Percentiles rank a stretch among this genome's conserved stretches.
Conservation (phyloP, 495 filamentous ascomycete genomes). For the Cenococcum geophilum region DNA sequence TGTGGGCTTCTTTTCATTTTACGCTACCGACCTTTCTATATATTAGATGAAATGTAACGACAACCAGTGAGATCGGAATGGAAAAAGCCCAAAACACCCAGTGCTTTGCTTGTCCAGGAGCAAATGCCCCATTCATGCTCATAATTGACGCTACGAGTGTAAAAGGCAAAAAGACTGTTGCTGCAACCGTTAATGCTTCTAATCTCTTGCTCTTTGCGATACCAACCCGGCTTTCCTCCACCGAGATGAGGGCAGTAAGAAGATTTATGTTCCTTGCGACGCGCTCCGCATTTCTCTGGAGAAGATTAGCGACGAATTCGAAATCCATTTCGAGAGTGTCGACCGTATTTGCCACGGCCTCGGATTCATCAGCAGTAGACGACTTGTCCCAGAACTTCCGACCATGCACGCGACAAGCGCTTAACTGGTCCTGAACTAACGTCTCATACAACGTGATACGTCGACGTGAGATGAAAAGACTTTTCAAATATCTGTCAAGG, state of each 20-base stretch:
- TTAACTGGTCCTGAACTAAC: slow-evolving; percentile 17
- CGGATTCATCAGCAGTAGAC: background rate
- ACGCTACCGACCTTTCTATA: background rate
- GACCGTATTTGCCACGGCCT: background rate
- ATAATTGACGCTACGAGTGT: background rate
- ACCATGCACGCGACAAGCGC: background rate
- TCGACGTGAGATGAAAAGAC: slow-evolving; percentile 21
- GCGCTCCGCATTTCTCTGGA: background rate
- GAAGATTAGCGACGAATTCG: background rate
- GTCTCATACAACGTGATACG: slow-evolving; percentile 19
- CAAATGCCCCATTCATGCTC: background rate
- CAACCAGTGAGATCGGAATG: background rate
- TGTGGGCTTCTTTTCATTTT: too few species aligned
- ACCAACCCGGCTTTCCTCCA: background rate
- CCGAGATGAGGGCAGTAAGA: background rate
- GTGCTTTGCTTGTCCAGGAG: background rate
- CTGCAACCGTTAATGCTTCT: background rate
- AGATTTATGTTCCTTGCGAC: background rate
- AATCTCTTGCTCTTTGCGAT: background rate
- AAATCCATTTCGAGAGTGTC: background rate
- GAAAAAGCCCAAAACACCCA: background rate
- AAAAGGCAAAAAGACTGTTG: background rate
- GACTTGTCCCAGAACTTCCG: background rate
- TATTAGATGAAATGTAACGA: background rate
- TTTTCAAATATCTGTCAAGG: slow-evolving; percentile 17